Evolutionary conservation across 73 alveolate genomes (phyloP), one percentile per base, ranked within the genome.

Genomic region (Paraurostyla sp.): DNA sequence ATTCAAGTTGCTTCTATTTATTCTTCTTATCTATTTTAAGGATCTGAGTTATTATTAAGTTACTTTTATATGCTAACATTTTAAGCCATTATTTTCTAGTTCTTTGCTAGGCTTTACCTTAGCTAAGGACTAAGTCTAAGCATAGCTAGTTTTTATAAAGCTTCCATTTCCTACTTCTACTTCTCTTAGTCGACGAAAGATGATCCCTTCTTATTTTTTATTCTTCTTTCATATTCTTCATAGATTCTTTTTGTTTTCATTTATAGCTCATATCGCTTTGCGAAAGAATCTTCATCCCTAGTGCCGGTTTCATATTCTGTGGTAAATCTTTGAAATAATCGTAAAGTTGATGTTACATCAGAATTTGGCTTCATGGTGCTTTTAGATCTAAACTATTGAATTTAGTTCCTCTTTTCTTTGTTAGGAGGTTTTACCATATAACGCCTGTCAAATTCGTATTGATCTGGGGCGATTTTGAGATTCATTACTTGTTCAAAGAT

Each of bases 401-500:
- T 45, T 16, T 45, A 16, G 16, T 45, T 45, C 7, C 7, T 18
- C 23, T 13, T 52, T 18, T n/a, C 23, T 52, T n/a, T 52, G 23
- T 52, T 9, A 52, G 69, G 69, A 13, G 69, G 69, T 52, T 52
- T 52, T 13, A 52, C 69, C 69, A 52, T 52, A 52, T 52, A 52
- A 6, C 69, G 13, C 33, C 33, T 6, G 23, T 52, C 69, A 20
- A 52, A 52, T 6, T 52, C 69, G 23, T 52, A 18, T 52, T 52
- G 38, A 13, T 52, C 23, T 52, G 69, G 69, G 36, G 69, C 38
- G 4, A 52, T 20, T n/a, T 52, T 52, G 23, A 52, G 23, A 20
- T 20, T 20, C 33, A 52, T 25, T 18, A 52, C 69, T 35, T 52
- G 38, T 18, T 52, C 69, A 52, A 9, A 52, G 33, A 52, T n/a